These are phyloP conservation scores for Coemansia sp. DNA, from an alignment of 192 early-diverging fungal genomes.

Conservation along the genomic window DNA sequence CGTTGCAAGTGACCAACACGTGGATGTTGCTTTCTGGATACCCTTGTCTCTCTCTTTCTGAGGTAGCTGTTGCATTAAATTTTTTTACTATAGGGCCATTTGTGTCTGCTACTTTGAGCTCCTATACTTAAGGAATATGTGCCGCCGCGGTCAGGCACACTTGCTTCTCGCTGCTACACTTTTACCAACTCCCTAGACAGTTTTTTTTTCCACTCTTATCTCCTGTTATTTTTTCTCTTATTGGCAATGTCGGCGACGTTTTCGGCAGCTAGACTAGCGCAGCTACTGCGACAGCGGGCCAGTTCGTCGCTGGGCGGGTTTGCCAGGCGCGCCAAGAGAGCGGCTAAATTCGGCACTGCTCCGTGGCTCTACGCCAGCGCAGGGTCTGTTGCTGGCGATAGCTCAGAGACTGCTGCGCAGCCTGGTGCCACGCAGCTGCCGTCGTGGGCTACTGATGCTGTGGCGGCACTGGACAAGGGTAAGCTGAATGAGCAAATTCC, in stretches of 20 bases:
- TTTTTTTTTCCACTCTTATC: background rate
- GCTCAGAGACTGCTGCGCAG: background rate
- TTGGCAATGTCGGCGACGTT: conserved; percentile 31
- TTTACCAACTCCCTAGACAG: background rate
- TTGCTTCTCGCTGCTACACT: background rate
- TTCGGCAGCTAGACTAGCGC: conserved; percentile 34
- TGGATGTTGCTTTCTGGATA: conserved; percentile 10
- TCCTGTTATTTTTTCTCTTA: background rate
- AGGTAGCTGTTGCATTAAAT: too few relatives aligned
- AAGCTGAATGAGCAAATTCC: conserved; percentile 50
- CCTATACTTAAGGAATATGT: background rate
- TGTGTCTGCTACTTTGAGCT: background rate
- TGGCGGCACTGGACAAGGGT: conserved; percentile 18
- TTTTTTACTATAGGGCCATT: too few relatives aligned
- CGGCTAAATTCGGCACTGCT: conserved; percentile 26
- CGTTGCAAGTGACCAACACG: conserved; percentile 9
- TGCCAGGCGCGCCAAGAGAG: conserved; percentile 14
- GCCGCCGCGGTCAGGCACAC: background rate
- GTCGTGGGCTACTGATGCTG: background rate
- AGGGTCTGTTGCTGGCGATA: conserved; percentile 1
- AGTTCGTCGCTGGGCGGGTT: conserved; percentile 15
- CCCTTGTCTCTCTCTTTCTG: background rate
- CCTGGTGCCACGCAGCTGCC: background rate
- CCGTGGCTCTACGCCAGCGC: conserved; percentile 41
- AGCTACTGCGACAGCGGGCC: conserved; percentile 26